Base-by-base conservation (phyloP, 495 filamentous ascomycete species). In the Hypoxylon rickii region DNA sequence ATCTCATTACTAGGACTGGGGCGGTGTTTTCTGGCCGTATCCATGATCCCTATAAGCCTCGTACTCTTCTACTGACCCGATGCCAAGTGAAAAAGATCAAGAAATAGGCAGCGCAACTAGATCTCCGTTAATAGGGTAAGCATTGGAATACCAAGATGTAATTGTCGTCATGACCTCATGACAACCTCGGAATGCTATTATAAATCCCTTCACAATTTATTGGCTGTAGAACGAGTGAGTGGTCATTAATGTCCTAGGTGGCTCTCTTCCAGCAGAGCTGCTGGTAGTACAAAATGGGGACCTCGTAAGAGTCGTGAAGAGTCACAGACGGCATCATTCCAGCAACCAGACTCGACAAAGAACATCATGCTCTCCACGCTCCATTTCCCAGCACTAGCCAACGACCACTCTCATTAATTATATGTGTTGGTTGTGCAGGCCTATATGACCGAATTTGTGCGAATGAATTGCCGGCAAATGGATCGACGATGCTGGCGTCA, bases 321-420 rank as follows among this genome's bases (percentile, higher is more conserved):
- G 81, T 79, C 13, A 76, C 78, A 7, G 76, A 67, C 16, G 59
- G 83, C 33, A 78, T 74, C 62, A 61, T 69, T 13, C 76, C 71
- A 33, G 70, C 73, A 34, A 68, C 77, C 57, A 64, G 76, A 60
- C 47, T 59, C 19, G 51, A 75, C 66, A 63, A 71, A 54, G 44
- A 63, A 51, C 13, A 55, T 0, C 61, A 63, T 5, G 66, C 69
- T 15, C 67, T 77, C 7, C 65, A 60, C 2, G 55, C 54, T n/a
- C 54, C 67, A 19, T 34, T 71, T 2, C 51, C 48, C 37, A 50
- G 53, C 16, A 61, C 55, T 10, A 50, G 39, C 7, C 61, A 56
- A 0, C 65, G 80, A 7, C 68, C 71, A 24, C 57, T 80, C n/a
- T 26, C 79, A 1, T 43, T 65, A 7, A 65, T 78, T 66, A 54